These are phyloP conservation scores for Aspergillus sp. DNA, from an alignment of 2,329 filamentous ascomycete species.

Conservation along the genomic window DNA sequence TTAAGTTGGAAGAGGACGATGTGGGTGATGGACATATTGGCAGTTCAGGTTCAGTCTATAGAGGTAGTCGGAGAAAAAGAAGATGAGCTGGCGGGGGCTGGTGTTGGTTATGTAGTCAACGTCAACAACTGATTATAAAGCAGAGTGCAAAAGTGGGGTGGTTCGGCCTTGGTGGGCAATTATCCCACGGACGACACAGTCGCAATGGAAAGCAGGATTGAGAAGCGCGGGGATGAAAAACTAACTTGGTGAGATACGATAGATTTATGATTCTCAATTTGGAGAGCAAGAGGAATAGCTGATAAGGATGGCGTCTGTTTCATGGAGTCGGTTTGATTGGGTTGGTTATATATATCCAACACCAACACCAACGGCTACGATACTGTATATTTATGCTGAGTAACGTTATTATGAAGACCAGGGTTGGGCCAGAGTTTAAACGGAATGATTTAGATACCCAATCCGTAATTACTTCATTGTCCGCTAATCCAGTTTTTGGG, in stretches of 20 bases:
- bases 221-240: neutral
- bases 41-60: neutral
- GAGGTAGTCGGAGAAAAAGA: neutral
- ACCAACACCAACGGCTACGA: too few relatives aligned
- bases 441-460: too few relatives aligned
- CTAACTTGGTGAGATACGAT: neutral
- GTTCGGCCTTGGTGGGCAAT: neutral
- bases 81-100: neutral
- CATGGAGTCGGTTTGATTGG: too few relatives aligned
- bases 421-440: too few relatives aligned
- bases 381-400: too few relatives aligned
- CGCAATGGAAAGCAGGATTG: neutral
- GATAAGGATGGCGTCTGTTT: too few relatives aligned
- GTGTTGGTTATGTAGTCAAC: neutral
- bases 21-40: conserved; percentile 64
- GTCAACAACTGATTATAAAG: neutral
- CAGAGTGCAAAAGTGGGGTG: neutral
- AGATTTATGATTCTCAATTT: too few relatives aligned
- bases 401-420: too few relatives aligned
- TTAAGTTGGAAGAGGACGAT: conserved; percentile 70
- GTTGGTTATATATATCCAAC: too few relatives aligned
- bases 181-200: neutral
- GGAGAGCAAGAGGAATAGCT: too few relatives aligned
- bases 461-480: too few relatives aligned
- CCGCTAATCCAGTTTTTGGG: too few relatives aligned